phyloP scores from a whole-genome alignment of 208 protist genomes.

The Trichomonas vaginalis region DNA sequence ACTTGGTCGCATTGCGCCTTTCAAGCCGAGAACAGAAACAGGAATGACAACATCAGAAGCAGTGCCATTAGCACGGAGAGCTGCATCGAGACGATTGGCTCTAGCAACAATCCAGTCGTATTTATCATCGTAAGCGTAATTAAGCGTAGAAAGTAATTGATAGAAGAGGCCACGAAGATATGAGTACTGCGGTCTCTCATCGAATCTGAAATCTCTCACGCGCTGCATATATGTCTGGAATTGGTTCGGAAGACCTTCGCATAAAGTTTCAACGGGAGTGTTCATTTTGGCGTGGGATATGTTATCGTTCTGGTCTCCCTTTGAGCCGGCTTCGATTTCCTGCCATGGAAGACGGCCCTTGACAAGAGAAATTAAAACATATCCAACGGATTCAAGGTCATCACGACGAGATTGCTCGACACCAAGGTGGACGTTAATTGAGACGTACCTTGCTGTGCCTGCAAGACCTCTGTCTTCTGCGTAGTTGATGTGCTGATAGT shows the following conservation, averaged over 20 bases:
- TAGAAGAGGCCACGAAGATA: background rate
- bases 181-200: background rate
- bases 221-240: background rate
- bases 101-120: background rate
- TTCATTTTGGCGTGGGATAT: background rate
- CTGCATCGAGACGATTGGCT: background rate
- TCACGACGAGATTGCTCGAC: conserved; percentile 63
- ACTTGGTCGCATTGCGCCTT: background rate
- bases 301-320: background rate
- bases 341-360: background rate
- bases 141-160: background rate
- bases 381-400: conserved; percentile 2
- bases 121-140: background rate
- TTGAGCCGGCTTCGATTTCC: background rate
- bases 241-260: background rate
- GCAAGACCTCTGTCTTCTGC: conserved; percentile 94
- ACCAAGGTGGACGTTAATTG: conserved; percentile 95
- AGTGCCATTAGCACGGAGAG: background rate
- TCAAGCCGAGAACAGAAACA: background rate
- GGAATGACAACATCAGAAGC: background rate
- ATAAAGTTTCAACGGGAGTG: background rate
- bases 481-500: conserved; percentile 94
- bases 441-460: conserved; percentile 95
- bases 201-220: background rate
- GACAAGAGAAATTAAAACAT: background rate